Conservation (phyloP, 495 filamentous ascomycete species). For the Aspergillus leporis region DNA sequence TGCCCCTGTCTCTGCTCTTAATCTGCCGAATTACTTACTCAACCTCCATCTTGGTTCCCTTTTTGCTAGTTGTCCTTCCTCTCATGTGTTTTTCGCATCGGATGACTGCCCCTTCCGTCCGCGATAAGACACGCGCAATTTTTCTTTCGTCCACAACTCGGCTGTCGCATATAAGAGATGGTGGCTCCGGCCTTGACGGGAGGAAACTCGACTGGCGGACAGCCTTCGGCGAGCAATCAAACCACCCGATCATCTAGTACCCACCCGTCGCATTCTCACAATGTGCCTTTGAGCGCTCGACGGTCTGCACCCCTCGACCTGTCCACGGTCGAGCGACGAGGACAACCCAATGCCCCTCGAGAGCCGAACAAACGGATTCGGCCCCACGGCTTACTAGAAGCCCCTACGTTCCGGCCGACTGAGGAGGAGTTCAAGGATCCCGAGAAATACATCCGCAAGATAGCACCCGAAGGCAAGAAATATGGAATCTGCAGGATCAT, state of each 20-base stretch:
- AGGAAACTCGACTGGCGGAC: constrained; percentile 42
- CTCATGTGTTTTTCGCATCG: constrained; percentile 39
- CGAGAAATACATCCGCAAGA: constrained; percentile 87
- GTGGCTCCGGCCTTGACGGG: constrained; percentile 53
- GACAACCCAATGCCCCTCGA: constrained; percentile 69
- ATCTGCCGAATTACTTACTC: constrained; percentile 5
- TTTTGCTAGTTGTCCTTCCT: constrained; percentile 19
- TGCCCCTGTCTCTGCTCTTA: constrained; percentile 14
- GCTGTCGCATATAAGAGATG: constrained; percentile 39
- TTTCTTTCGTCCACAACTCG: constrained; percentile 16
- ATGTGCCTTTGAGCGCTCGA: constrained; percentile 69
- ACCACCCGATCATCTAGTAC: constrained; percentile 46
- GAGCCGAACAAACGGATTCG: constrained; percentile 75
- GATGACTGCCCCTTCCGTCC: constrained; percentile 28
- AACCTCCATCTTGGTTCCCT: constrained; percentile 12
- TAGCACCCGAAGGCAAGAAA: constrained; percentile 75
- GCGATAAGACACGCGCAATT: constrained; percentile 29
- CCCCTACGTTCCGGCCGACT: constrained; percentile 87
- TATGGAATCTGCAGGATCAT: constrained; percentile 96
- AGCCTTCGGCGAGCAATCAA: constrained; percentile 36
- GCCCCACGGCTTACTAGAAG: constrained; percentile 83
- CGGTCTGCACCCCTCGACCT: constrained; percentile 76
- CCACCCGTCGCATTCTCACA: constrained; percentile 51
- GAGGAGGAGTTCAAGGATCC: constrained; percentile 95
- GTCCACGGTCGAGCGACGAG: constrained; percentile 86